These are phyloP conservation scores for Tilletiaria anomala DNA, from an alignment of 1,284 basidiomycete species.

Conservation along the genomic window DNA sequence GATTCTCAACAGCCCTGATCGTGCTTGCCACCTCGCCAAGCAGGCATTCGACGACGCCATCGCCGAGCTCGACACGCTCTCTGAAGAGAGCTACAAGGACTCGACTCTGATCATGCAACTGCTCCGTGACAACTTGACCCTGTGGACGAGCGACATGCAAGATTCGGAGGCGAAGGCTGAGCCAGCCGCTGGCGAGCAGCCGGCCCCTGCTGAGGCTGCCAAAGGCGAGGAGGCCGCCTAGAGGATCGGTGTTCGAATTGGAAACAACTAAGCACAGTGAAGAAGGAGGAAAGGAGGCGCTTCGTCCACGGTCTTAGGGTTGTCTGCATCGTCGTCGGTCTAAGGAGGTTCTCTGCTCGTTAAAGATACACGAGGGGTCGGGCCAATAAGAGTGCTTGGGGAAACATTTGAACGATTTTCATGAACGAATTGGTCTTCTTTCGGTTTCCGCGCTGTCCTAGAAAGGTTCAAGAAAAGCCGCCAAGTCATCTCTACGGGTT, in stretches of 20 bases:
- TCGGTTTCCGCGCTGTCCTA: too few species aligned
- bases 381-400: neutral
- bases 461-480: too few species aligned
- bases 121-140: slow-evolving; percentile 89
- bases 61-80: slow-evolving; percentile 97
- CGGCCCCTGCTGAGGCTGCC: slow-evolving; percentile 30
- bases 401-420: neutral
- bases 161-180: slow-evolving; percentile 37
- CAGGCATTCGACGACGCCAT: slow-evolving; percentile 99
- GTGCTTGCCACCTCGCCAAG: slow-evolving; percentile 98
- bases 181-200: slow-evolving; percentile 27
- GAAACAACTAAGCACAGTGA: too few species aligned
- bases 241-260: neutral
- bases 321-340: neutral
- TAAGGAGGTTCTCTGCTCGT: neutral
- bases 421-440: too few species aligned
- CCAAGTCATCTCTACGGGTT: too few species aligned
- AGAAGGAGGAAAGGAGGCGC: neutral
- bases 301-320: neutral
- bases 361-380: too few species aligned
- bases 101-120: slow-evolving; percentile 94
- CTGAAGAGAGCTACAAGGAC: slow-evolving; percentile 96
- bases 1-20: slow-evolving; percentile 97
- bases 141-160: slow-evolving; percentile 88
- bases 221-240: slow-evolving; percentile 21